Percentiles rank a stretch among this genome's conserved stretches.
Conservation (phyloP, 345 rosid species). For the Eutrema yunnanense region DNA sequence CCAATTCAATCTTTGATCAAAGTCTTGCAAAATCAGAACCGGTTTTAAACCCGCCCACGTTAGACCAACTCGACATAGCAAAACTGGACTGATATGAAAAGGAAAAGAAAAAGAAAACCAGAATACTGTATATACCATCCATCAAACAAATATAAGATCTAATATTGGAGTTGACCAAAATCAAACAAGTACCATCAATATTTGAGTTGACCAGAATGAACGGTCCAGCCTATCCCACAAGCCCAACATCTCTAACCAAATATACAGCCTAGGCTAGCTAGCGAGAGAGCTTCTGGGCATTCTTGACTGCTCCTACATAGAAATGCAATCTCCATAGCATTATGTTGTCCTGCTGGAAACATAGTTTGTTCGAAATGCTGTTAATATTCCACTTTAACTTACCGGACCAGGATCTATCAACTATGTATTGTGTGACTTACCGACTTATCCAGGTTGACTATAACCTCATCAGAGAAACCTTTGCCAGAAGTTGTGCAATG, state of each 20-base stretch:
- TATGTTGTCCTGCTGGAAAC: conserved; percentile 13
- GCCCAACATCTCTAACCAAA: neutral
- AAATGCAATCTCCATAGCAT: conserved; percentile 26
- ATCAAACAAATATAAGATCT: too few relatives aligned
- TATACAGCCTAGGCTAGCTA: neutral
- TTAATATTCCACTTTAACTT: neutral
- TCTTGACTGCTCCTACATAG: conserved; percentile 21
- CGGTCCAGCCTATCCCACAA: neutral
- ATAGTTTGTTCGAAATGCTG: neutral
- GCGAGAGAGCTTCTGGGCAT: conserved; percentile 7
- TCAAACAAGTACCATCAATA: too few relatives aligned
- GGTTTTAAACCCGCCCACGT: neutral
- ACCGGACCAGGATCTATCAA: neutral
- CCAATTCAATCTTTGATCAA: neutral
- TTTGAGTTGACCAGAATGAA: neutral
- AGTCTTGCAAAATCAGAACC: neutral
- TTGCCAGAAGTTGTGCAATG: neutral
- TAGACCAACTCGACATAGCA: neutral
- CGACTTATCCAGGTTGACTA: conserved; percentile 14
- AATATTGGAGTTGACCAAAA: too few relatives aligned
- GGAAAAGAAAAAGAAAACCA: neutral
- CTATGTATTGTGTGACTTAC: conserved; percentile 5
- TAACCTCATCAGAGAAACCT: conserved; percentile 6
- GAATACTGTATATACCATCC: neutral
- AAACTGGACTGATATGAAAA: neutral